Evolutionary conservation across 2,329 filamentous ascomycete species (phyloP).

Genomic region (Pleomassaria siparia): DNA sequence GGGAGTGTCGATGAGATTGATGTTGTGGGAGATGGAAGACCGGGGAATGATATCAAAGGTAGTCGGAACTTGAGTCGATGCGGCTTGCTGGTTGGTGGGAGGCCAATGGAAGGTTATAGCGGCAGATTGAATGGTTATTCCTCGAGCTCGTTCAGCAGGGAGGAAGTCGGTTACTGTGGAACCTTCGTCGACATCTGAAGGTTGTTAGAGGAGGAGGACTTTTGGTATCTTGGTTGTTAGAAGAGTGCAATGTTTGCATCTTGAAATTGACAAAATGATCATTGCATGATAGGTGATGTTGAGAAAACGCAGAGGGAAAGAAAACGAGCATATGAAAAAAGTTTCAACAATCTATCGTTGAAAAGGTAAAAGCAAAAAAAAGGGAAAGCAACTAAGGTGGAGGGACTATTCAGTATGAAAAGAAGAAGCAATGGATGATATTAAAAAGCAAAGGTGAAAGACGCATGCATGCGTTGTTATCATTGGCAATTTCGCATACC

Average conservation of each 20-base stretch:
- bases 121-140: conserved; percentile 97
- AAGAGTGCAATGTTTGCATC: background rate
- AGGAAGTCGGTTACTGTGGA: conserved; percentile 98
- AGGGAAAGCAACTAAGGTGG: no score
- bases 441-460: background rate
- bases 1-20: conserved; percentile 77
- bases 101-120: conserved; percentile 97
- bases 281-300: no score
- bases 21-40: conserved; percentile 57
- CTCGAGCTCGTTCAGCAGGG: conserved; percentile 84
- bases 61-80: conserved; percentile 25
- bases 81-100: conserved; percentile 44
- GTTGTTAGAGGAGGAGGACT: no score
- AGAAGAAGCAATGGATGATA: no score
- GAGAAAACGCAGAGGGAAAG: no score
- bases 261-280: background rate
- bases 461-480: background rate
- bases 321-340: no score
- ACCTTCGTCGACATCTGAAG: conserved; percentile 83
- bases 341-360: no score
- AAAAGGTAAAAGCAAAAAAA: no score
- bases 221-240: no score
- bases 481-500: conserved; percentile 41
- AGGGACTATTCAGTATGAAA: no score
- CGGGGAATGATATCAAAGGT: conserved; percentile 41